Percentiles rank a stretch among this genome's conserved stretches.
These are phyloP conservation scores for Posidonia australis DNA, from an alignment of 106 monocot genomes.

Conservation along the genomic window DNA sequence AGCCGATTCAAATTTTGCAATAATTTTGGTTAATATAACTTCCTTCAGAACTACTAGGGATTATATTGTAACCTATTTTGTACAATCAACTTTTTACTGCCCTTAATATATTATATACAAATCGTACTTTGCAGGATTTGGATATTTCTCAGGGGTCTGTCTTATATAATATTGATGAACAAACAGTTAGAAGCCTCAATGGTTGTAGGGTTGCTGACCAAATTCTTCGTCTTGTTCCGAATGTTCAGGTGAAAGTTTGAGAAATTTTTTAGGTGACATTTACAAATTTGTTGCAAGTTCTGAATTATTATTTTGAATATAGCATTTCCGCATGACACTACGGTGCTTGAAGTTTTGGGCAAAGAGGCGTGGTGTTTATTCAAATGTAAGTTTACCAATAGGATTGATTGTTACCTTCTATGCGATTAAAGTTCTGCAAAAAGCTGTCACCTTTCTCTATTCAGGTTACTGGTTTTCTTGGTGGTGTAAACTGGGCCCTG, in stretches of 20 bases:
- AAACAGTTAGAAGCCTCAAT: constrained; percentile 88
- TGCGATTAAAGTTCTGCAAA: not conserved
- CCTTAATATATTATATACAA: too few species aligned
- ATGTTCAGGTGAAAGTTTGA: constrained; percentile 48
- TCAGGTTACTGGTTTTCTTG: constrained; percentile 96
- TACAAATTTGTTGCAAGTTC: not conserved
- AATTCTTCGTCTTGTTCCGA: constrained; percentile 91
- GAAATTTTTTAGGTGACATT: not conserved
- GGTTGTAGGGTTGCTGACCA: constrained; percentile 96
- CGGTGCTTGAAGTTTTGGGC: constrained; percentile 94
- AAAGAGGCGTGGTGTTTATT: constrained; percentile 89
- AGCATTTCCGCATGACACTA: constrained; percentile 85
- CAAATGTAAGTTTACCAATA: constrained; percentile 57
- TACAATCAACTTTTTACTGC: too few species aligned
- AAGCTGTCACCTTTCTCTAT: not conserved
- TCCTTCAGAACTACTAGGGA: too few species aligned
- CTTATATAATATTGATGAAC: constrained; percentile 81
- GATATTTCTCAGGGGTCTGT: constrained; percentile 90
- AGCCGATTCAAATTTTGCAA: too few species aligned
- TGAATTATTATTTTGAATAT: constrained; percentile 13
- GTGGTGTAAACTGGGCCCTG: constrained; percentile 94
- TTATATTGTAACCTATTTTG: too few species aligned
- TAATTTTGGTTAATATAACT: too few species aligned
- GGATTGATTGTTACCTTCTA: not conserved
- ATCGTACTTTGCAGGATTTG: constrained; percentile 49